Percentiles rank a stretch among this genome's conserved stretches.
These are phyloP conservation scores for Elymus sibiricus DNA, from an alignment of 176 grass and related monocot genomes.

Conservation along the genomic window DNA sequence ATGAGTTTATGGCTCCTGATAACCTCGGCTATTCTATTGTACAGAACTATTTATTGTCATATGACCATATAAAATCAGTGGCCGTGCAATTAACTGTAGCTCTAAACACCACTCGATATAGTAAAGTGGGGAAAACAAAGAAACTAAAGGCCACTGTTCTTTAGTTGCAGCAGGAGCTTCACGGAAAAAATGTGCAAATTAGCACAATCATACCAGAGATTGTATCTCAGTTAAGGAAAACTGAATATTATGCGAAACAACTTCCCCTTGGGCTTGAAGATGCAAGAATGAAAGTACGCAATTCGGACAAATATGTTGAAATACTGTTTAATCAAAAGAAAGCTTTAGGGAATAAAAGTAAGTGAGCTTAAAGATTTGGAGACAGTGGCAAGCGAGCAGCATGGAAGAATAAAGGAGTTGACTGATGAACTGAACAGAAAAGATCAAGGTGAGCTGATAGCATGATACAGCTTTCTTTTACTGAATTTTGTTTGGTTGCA, in stretches of 20 bases:
- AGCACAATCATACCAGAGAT: conserved; percentile 65
- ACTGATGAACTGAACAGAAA: conserved; percentile 69
- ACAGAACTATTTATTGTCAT: conserved; percentile 31
- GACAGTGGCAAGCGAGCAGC: conserved; percentile 45
- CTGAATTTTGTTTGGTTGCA: background rate
- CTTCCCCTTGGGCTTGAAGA: conserved; percentile 46
- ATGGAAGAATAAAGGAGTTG: conserved; percentile 56
- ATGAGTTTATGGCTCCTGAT: conserved; percentile 18
- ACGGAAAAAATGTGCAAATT: conserved; percentile 67
- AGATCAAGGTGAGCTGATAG: conserved; percentile 66
- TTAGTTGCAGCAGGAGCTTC: conserved; percentile 77
- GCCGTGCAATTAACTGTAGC: conserved; percentile 43
- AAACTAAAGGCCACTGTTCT: conserved; percentile 66
- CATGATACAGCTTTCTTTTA: background rate
- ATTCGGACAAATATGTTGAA: conserved; percentile 69
- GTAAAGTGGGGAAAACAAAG: conserved; percentile 53
- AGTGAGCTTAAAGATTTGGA: conserved; percentile 30
- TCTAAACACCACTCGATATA: conserved; percentile 37
- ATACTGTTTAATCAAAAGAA: conserved; percentile 56
- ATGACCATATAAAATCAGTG: conserved; percentile 52
- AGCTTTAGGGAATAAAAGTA: conserved; percentile 18
- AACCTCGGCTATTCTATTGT: conserved; percentile 17
- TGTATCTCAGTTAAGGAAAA: conserved; percentile 67
- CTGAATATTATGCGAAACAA: conserved; percentile 46
- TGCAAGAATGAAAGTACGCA: conserved; percentile 38